Conservation (phyloP, 164 flowering plant species). For the Umbellularia californica region DNA sequence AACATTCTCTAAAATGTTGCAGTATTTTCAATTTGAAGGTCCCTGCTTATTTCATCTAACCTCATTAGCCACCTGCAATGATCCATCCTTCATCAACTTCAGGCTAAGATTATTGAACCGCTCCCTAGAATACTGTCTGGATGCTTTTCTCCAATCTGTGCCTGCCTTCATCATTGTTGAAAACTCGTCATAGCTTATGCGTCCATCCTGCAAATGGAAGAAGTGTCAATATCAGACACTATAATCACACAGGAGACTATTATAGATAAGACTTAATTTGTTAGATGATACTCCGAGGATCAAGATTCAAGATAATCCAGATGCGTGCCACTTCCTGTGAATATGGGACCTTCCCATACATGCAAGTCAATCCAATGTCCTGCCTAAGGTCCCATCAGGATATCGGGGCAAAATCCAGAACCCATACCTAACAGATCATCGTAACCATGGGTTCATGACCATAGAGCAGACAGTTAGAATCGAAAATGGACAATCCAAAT, state of each 20-base stretch:
- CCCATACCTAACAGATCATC: too few species aligned
- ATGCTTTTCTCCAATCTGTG: conserved; percentile 91
- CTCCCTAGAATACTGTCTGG: conserved; percentile 81
- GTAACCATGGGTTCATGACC: too few species aligned
- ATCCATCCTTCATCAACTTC: conserved; percentile 63
- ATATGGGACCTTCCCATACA: too few species aligned
- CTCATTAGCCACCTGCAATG: conserved; percentile 37
- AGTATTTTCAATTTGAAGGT: not conserved
- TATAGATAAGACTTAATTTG: too few species aligned
- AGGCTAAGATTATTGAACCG: conserved; percentile 71
- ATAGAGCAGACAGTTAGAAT: too few species aligned
- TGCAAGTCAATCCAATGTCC: too few species aligned
- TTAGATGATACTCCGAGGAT: too few species aligned
- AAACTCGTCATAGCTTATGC: conserved; percentile 80
- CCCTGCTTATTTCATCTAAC: conserved; percentile 15
- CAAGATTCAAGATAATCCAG: too few species aligned
- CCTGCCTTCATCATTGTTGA: conserved; percentile 85
- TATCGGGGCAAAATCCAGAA: too few species aligned
- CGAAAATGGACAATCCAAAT: too few species aligned
- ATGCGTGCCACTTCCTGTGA: too few species aligned
- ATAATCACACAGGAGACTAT: not conserved
- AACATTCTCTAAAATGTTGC: not conserved
- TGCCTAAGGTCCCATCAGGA: too few species aligned
- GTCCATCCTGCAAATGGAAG: conserved; percentile 58
- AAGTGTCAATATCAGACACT: not conserved